A percentile compares a stretch with the other conserved stretches of the same genome.
These are phyloP conservation scores for Penicillium soppii DNA, from an alignment of 495 filamentous ascomycete species.

Conservation along the genomic window DNA sequence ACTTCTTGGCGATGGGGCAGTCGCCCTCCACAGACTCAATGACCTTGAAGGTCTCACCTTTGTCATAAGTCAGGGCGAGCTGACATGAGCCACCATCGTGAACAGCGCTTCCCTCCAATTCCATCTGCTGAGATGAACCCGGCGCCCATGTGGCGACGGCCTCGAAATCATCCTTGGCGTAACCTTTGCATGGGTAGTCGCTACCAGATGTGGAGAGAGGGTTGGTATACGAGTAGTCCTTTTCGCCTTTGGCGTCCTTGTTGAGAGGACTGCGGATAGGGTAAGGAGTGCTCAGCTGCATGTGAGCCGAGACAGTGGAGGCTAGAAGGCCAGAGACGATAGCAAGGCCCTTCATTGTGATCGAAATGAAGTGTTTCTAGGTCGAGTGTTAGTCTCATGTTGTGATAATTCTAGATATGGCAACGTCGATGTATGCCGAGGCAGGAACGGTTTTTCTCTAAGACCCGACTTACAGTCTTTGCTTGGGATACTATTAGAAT, in stretches of 20 bases:
- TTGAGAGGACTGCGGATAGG: constrained; percentile 50
- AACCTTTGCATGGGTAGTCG: constrained; percentile 56
- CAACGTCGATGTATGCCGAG: background rate
- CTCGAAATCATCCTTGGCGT: constrained; percentile 43
- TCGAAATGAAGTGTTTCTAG: constrained; percentile 4
- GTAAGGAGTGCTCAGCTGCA: constrained; percentile 46
- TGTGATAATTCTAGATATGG: background rate
- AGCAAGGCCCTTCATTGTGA: constrained; percentile 42
- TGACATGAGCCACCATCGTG: constrained; percentile 91
- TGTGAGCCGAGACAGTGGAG: constrained; percentile 40
- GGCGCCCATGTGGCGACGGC: constrained; percentile 45
- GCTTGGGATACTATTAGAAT: background rate
- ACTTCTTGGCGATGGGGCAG: constrained; percentile 61
- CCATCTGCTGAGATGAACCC: constrained; percentile 40
- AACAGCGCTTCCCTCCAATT: constrained; percentile 54
- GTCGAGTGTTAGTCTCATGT: background rate
- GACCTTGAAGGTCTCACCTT: constrained; percentile 68
- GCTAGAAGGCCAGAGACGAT: constrained; percentile 36
- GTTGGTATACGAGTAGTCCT: constrained; percentile 53
- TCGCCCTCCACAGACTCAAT: constrained; percentile 82
- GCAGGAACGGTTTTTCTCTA: background rate
- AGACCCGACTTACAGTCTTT: constrained; percentile 1
- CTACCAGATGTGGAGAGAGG: constrained; percentile 42
- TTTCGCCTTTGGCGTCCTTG: constrained; percentile 30
- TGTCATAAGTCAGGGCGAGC: constrained; percentile 76